Conservation (phyloP, 352 stramenopile genomes). For the Globisporangium echinulatum region DNA sequence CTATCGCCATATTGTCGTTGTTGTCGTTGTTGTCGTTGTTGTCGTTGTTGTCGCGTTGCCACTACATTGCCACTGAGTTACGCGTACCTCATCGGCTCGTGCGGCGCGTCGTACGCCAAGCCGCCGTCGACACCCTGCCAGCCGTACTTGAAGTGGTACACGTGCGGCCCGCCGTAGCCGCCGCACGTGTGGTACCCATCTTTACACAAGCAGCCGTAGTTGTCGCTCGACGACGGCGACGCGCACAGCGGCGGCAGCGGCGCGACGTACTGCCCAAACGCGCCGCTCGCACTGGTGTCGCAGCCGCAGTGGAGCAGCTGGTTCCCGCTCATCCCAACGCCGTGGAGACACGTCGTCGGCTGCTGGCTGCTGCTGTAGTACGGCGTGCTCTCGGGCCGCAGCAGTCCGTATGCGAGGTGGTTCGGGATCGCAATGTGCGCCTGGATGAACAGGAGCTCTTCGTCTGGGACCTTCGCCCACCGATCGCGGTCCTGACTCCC, state of each 20-base stretch:
- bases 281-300: conserved; percentile 17
- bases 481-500: conserved; percentile 49
- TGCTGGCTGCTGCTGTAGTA: conserved; percentile 35
- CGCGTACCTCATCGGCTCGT: conserved; percentile 13
- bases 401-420: conserved; percentile 51
- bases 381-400: conserved; percentile 37
- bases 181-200: conserved; percentile 48
- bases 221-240: conserved; percentile 60
- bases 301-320: conserved; percentile 13
- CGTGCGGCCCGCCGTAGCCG: conserved; percentile 26
- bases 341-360: conserved; percentile 11
- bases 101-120: conserved; percentile 19
- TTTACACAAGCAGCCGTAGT: conserved; percentile 59
- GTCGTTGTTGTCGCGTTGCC: not conserved
- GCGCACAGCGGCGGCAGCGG: conserved; percentile 23
- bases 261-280: conserved; percentile 23
- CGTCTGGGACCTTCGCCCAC: conserved; percentile 58
- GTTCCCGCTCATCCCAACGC: conserved; percentile 7
- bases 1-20: not conserved
- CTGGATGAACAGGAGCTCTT: conserved; percentile 73
- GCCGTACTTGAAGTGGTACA: conserved; percentile 83
- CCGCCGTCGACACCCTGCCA: conserved; percentile 57
- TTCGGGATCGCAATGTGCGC: conserved; percentile 51
- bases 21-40: not conserved
- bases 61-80: not conserved